A percentile compares a stretch with the other conserved stretches of the same genome.
Conservation (phyloP, 2,329 filamentous ascomycete genomes). For the Penicillium sp. region DNA sequence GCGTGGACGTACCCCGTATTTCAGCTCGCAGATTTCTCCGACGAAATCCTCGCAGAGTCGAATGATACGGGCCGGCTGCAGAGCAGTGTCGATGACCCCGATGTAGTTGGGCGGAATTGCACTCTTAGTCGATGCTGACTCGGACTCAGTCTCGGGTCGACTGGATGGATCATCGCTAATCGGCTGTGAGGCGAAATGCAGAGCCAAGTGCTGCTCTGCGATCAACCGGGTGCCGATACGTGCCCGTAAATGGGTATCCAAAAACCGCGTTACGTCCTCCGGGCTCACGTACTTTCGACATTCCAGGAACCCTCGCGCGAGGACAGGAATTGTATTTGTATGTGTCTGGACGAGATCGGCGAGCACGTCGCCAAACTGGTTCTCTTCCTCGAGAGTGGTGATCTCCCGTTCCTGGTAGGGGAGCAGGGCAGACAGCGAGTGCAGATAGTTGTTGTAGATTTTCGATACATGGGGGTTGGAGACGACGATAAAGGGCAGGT, state of each 20-base stretch:
- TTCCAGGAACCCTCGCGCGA: conserved; percentile 91
- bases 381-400: conserved; percentile 80
- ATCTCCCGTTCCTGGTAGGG: conserved; percentile 78
- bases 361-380: conserved; percentile 87
- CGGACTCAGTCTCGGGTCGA: conserved; percentile 1
- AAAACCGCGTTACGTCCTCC: conserved; percentile 81
- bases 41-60: conserved; percentile 87
- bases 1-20: conserved; percentile 84
- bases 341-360: conserved; percentile 96
- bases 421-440: conserved; percentile 86
- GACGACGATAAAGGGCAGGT: conserved; percentile 95
- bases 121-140: conserved; percentile 21
- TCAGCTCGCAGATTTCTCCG: conserved; percentile 93
- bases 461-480: conserved; percentile 94
- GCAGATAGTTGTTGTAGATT: conserved; percentile 95
- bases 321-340: conserved; percentile 88
- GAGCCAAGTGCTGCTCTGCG: conserved; percentile 93
- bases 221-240: conserved; percentile 93
- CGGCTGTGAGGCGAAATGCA: conserved; percentile 76
- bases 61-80: conserved; percentile 80
- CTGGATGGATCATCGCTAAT: conserved; percentile 62
- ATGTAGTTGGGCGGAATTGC: conserved; percentile 68
- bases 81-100: conserved; percentile 89
- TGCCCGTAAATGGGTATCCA: conserved; percentile 91
- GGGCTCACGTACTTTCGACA: conserved; percentile 87